Conservation (phyloP, 129 eudicot species). For the Flaveria ramosissima region DNA sequence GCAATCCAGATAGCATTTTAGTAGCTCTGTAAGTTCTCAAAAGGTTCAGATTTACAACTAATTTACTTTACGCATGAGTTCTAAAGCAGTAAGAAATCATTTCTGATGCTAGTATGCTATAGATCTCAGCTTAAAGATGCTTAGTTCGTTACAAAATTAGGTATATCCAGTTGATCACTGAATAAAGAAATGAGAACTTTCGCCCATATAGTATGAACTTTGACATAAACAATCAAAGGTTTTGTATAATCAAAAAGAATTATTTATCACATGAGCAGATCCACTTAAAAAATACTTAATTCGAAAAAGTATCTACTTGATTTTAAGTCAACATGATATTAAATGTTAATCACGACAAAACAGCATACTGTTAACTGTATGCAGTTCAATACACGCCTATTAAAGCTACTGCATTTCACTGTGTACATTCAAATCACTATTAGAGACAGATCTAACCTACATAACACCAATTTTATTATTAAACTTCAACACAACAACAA, state of each 20-base stretch:
- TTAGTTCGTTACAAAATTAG: background rate
- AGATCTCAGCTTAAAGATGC: slow-evolving; percentile 7
- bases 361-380: background rate
- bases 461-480: too few species aligned
- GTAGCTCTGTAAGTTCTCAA: background rate
- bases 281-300: background rate
- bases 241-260: background rate
- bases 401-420: too few species aligned
- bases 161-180: background rate
- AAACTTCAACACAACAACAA: background rate
- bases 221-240: background rate
- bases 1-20: background rate
- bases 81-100: background rate
- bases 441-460: too few species aligned
- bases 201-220: too few species aligned
- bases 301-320: background rate
- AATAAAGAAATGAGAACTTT: background rate
- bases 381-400: background rate
- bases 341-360: background rate
- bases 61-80: background rate
- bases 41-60: background rate
- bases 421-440: too few species aligned
- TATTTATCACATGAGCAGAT: background rate
- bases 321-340: background rate
- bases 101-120: background rate